These are phyloP conservation scores for Xylaria sp. DNA, from an alignment of 2,329 filamentous ascomycete species.

Conservation along the genomic window DNA sequence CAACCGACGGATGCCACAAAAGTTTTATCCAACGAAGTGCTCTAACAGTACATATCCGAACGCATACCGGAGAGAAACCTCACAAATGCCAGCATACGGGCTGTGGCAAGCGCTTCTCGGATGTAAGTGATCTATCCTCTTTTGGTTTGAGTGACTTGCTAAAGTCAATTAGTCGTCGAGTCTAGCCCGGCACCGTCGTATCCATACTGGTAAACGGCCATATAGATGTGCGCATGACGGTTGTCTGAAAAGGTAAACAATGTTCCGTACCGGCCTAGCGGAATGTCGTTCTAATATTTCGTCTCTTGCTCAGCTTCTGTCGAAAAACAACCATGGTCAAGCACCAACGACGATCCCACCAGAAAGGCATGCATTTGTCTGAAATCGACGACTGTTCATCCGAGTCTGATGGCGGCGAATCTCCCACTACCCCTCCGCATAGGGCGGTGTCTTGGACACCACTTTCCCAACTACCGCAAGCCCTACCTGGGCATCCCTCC, in stretches of 20 bases:
- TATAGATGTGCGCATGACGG: slow-evolving; percentile 67
- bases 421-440: slow-evolving; percentile 63
- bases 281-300: slow-evolving; percentile 12
- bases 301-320: slow-evolving; percentile 60
- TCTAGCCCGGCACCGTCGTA: slow-evolving; percentile 67
- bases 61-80: slow-evolving; percentile 74
- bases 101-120: slow-evolving; percentile 72
- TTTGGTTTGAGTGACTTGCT: not conserved
- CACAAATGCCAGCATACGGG: slow-evolving; percentile 69
- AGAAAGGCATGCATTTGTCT: slow-evolving; percentile 61
- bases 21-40: slow-evolving; percentile 75
- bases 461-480: slow-evolving; percentile 46
- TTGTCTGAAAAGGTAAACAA: slow-evolving; percentile 63
- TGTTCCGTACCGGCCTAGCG: slow-evolving; percentile 27
- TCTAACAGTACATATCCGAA: slow-evolving; percentile 72
- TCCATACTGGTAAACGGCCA: slow-evolving; percentile 70
- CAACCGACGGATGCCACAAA: slow-evolving; percentile 66
- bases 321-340: slow-evolving; percentile 75
- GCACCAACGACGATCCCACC: slow-evolving; percentile 66
- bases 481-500: slow-evolving; percentile 47
- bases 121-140: slow-evolving; percentile 54
- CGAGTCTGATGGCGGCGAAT: slow-evolving; percentile 63
- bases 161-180: slow-evolving; percentile 60
- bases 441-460: slow-evolving; percentile 58
- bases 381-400: slow-evolving; percentile 62